A percentile compares a stretch with the other conserved stretches of the same genome.
Evolutionary conservation across 495 filamentous ascomycete genomes (phyloP).

Genomic region (Hypoxylon perforatum): DNA sequence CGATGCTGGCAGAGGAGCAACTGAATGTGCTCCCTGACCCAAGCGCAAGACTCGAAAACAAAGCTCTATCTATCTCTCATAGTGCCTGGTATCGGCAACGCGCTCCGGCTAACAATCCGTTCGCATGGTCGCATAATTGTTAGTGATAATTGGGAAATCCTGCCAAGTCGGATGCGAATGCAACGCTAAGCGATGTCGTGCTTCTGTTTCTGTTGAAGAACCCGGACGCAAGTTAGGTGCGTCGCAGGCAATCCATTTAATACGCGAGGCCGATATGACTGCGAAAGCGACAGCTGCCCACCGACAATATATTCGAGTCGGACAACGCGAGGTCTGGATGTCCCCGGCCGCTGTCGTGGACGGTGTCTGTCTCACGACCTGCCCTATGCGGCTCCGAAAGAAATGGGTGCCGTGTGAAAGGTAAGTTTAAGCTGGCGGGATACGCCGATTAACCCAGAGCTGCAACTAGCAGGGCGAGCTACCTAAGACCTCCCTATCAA

Average conservation of each 20-base stretch:
- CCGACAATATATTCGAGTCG: slow-evolving; percentile 19
- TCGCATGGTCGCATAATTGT: background rate
- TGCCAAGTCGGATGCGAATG: slow-evolving; percentile 24
- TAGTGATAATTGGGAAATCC: slow-evolving; percentile 1
- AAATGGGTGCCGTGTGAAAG: background rate
- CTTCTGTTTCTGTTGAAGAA: slow-evolving; percentile 18
- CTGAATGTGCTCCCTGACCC: too few species aligned
- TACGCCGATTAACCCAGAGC: slow-evolving; percentile 8
- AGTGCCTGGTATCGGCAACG: slow-evolving; percentile 24
- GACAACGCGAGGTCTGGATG: background rate
- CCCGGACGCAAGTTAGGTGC: background rate
- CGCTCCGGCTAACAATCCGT: slow-evolving; percentile 2
- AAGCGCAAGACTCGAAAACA: too few species aligned
- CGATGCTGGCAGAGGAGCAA: too few species aligned
- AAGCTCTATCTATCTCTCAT: background rate
- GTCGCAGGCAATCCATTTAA: slow-evolving; percentile 10
- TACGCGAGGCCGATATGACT: slow-evolving; percentile 8
- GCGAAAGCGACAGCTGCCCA: slow-evolving; percentile 4
- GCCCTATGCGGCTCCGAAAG: slow-evolving; percentile 23
- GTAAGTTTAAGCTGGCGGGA: background rate
- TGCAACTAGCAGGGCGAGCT: background rate
- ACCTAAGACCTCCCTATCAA: slow-evolving; percentile 34
- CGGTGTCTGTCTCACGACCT: slow-evolving; percentile 2
- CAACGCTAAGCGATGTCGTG: slow-evolving; percentile 34
- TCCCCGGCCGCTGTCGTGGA: background rate